phyloP scores from a whole-genome alignment of 805 yeast genomes.

The Candida yuanshanica region DNA sequence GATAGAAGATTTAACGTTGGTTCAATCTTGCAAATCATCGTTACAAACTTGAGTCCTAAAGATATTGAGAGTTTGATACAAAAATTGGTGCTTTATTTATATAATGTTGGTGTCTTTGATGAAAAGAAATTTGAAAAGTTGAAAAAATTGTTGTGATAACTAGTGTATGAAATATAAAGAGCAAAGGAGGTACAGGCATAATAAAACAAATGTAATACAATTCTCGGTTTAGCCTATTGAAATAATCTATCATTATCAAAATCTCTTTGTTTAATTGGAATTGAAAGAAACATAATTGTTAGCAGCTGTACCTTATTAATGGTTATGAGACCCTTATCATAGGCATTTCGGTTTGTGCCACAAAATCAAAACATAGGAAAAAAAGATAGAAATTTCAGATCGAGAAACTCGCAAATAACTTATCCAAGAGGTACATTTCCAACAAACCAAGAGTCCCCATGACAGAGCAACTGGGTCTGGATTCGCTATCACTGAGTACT shows the following conservation, averaged over 20 bases:
- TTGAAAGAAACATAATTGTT: too few relatives aligned
- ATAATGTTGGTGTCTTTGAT: conserved; percentile 35
- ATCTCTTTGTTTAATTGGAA: too few relatives aligned
- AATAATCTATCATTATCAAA: too few relatives aligned
- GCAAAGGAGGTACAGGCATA: conserved; percentile 6
- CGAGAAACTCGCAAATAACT: background rate
- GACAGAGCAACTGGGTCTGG: background rate
- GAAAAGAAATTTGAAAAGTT: background rate
- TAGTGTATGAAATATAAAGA: too few relatives aligned
- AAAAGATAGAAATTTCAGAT: background rate
- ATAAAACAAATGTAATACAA: too few relatives aligned
- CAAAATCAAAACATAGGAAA: background rate
- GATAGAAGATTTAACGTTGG: conserved; percentile 68
- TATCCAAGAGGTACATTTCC: too few relatives aligned
- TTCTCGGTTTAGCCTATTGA: too few relatives aligned
- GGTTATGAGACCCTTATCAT: too few relatives aligned
- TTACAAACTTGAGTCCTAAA: conserved; percentile 59
- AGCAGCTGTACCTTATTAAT: too few relatives aligned
- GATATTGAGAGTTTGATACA: conserved; percentile 61
- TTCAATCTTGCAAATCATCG: conserved; percentile 66
- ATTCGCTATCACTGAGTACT: background rate
- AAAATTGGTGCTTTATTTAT: conserved; percentile 37
- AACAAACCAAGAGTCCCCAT: background rate
- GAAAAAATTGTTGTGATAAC: background rate
- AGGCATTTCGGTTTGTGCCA: background rate